Percentiles rank a stretch among this genome's conserved stretches.
These are phyloP conservation scores for Fusarium foetens DNA, from an alignment of 2,329 filamentous ascomycete genomes.

Conservation along the genomic window DNA sequence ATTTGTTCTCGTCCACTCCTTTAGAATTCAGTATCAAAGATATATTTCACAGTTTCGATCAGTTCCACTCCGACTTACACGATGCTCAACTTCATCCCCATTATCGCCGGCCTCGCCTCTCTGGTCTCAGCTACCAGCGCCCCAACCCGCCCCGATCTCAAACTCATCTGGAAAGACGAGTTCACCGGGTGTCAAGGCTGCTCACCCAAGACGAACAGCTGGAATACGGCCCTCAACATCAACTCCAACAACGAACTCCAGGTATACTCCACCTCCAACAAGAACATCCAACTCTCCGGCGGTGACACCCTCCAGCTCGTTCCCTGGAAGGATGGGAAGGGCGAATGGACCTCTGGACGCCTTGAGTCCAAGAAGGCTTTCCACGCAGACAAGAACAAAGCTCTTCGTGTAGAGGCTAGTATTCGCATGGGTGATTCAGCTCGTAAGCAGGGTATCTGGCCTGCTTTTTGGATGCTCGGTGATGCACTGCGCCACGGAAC, in stretches of 20 bases:
- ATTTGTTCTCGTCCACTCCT: not conserved
- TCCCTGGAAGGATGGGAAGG: constrained; percentile 53
- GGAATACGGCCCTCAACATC: constrained; percentile 59
- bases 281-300: constrained; percentile 62
- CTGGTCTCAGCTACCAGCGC: constrained; percentile 49
- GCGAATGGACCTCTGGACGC: constrained; percentile 61
- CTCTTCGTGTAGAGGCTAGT: constrained; percentile 56
- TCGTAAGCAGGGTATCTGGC: constrained; percentile 62
- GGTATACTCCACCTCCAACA: constrained; percentile 55
- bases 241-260: constrained; percentile 61
- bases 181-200: constrained; percentile 56
- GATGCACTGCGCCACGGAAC: constrained; percentile 58
- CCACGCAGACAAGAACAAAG: constrained; percentile 53
- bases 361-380: constrained; percentile 60
- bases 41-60: not conserved
- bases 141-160: constrained; percentile 55
- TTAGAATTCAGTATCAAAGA: not conserved
- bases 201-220: constrained; percentile 51
- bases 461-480: constrained; percentile 64
- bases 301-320: constrained; percentile 63
- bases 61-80: constrained; percentile 28
- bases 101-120: constrained; percentile 37
- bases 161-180: constrained; percentile 57
- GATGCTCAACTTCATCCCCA: constrained; percentile 43
- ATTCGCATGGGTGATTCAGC: constrained; percentile 56